These are phyloP conservation scores for Dendrocalamus latiflorus DNA, from an alignment of 202 grass and related monocot genomes.

Conservation along the genomic window DNA sequence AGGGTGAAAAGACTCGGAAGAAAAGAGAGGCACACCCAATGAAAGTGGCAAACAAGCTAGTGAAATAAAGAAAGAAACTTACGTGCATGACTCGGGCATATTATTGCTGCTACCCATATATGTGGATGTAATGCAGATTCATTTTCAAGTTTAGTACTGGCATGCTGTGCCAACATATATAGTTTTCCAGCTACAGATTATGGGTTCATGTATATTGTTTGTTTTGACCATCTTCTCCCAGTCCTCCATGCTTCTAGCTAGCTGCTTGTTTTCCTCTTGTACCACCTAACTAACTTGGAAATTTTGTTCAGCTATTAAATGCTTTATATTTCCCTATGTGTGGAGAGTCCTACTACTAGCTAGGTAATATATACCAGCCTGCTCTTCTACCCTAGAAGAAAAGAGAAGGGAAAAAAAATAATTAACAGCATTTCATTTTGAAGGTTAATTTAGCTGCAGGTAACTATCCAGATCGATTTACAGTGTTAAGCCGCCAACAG, in stretches of 20 bases:
- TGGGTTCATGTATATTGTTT: not conserved
- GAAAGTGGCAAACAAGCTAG: not conserved
- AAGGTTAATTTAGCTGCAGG: conserved; percentile 25
- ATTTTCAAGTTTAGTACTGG: not conserved
- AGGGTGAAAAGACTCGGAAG: not conserved
- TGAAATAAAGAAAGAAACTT: not conserved
- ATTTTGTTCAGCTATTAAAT: conserved; percentile 29
- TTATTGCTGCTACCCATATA: not conserved
- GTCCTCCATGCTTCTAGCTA: conserved; percentile 18
- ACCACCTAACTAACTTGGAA: conserved; percentile 37
- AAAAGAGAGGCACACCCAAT: not conserved
- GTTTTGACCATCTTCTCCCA: conserved; percentile 29
- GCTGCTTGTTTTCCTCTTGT: conserved; percentile 36
- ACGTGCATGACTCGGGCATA: not conserved
- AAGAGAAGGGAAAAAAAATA: not conserved
- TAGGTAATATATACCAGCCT: not conserved
- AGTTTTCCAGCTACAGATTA: conserved; percentile 9
- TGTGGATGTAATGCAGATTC: not conserved
- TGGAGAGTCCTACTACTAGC: not conserved
- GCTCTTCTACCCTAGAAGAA: not conserved
- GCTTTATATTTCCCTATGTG: not conserved
- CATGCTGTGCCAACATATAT: conserved; percentile 5
- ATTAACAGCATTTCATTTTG: not conserved
- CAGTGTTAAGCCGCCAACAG: conserved; percentile 1
- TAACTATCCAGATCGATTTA: conserved; percentile 28